Evolutionary conservation across 345 rosid species (phyloP).

Genomic region (Mangifera indica): DNA sequence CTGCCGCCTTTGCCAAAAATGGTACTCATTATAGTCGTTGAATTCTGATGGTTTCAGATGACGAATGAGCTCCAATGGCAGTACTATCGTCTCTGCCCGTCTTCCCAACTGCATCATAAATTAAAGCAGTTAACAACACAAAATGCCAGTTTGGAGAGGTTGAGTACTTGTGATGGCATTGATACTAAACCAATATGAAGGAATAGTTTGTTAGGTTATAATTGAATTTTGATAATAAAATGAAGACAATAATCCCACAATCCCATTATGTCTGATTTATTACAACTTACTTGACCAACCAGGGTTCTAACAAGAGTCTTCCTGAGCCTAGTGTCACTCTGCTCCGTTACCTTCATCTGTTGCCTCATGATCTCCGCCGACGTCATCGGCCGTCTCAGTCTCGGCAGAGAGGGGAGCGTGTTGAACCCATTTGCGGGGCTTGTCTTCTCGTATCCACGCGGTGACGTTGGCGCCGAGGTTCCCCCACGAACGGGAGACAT

Average conservation of each 20-base stretch:
- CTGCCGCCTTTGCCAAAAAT: conserved; percentile 80
- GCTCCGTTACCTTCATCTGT: conserved; percentile 92
- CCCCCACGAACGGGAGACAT: conserved; percentile 43
- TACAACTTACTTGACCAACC: conserved; percentile 89
- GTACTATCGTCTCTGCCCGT: conserved; percentile 78
- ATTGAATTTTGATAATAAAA: too few species aligned
- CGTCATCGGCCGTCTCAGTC: conserved; percentile 71
- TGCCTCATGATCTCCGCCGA: conserved; percentile 94
- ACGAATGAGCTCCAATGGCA: conserved; percentile 87
- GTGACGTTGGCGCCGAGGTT: conserved; percentile 49
- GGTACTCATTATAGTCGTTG: conserved; percentile 61
- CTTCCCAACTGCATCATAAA: conserved; percentile 53
- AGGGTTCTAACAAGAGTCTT: conserved; percentile 85
- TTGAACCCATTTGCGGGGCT: conserved; percentile 39
- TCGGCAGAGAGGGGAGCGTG: conserved; percentile 36
- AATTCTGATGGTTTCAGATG: conserved; percentile 80
- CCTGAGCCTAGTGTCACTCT: conserved; percentile 74
- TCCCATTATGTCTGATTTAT: too few species aligned
- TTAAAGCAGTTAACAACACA: too few species aligned
- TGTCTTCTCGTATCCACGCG: conserved; percentile 17
- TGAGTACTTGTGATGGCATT: too few species aligned
- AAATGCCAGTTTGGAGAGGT: too few species aligned
- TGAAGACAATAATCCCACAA: too few species aligned
- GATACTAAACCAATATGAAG: too few species aligned
- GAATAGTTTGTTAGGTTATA: too few species aligned